Base-by-base conservation (phyloP, 106 monocot species). In the Acorus calamus region DNA sequence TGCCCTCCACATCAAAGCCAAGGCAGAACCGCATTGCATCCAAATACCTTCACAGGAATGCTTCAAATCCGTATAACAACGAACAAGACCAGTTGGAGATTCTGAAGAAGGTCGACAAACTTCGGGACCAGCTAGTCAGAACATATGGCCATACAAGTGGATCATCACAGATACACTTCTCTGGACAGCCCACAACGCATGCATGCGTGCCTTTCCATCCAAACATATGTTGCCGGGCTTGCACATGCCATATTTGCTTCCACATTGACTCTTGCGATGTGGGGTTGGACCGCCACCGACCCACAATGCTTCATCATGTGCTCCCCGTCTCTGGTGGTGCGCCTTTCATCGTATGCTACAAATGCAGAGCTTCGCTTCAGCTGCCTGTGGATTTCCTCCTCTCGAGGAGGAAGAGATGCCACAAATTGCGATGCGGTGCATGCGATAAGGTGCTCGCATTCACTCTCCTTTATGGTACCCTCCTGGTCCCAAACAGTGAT, bases 271-370 rank as follows among this genome's bases (percentile, higher is more conserved):
- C 41, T 49, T 28, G 52, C 42, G 68, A 60, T 2, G 42, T 3
- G 8, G 12, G 47, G 6, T 41, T 11, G 3, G 62, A 71, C 14
- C 54, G 43, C 42, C 63, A 8, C n/a, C 69, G 64, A 14, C 45
- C 51, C 4, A 49, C 56, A 3, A 73, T 65, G 60, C 71, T 66
- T 8, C 83, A 83, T 45, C 89, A 79, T 67, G 67, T 83, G 14
- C 28, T 28, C 28, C 85, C 93, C 0, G 69, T 89, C 8, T 64
- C 74, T 7, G 68, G 79, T 2, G 94, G 89, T 42, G 76, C 94
- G 1, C 89, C 86, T 2, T 89, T 94, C 47, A 79, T 94, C 12
- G 63, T 84, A 42, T 94, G 94, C 71, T 73, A 74, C 53, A 63
- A 76, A 56, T 94, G 94, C 73, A 63, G 70, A 8, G 11, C 59